phyloP scores from a whole-genome alignment of 2,329 filamentous ascomycete species.

The Aspergillus sp. region DNA sequence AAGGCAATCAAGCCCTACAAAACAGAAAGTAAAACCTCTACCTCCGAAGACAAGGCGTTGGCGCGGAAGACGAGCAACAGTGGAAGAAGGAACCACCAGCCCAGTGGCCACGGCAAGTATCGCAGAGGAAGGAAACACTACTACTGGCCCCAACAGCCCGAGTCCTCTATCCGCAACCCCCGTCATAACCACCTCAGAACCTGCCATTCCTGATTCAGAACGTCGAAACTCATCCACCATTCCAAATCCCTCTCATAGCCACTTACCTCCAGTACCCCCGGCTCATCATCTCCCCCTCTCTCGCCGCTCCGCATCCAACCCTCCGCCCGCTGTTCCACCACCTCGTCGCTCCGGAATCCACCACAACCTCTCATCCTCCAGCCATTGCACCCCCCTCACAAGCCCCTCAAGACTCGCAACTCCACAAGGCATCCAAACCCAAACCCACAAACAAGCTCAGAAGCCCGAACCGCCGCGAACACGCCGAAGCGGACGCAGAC shows the following conservation, averaged over 20 bases:
- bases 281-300: constrained; percentile 12
- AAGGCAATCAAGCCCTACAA: constrained; percentile 16
- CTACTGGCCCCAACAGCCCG: constrained; percentile 11
- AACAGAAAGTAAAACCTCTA: constrained; percentile 38
- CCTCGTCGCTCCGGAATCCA: constrained; percentile 36
- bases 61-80: constrained; percentile 37
- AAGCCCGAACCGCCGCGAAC: constrained; percentile 43
- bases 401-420: constrained; percentile 14
- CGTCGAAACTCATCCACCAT: constrained; percentile 7
- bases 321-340: constrained; percentile 43
- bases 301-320: constrained; percentile 34
- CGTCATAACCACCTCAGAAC: constrained; percentile 7
- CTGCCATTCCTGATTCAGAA: not conserved
- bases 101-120: constrained; percentile 30
- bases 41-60: constrained; percentile 45
- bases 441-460: constrained; percentile 26
- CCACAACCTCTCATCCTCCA: constrained; percentile 20
- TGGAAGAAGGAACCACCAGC: constrained; percentile 30
- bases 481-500: constrained; percentile 40
- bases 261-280: constrained; percentile 25
- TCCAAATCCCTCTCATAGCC: constrained; percentile 1
- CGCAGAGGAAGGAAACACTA: constrained; percentile 18
- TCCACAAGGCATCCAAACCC: not conserved
- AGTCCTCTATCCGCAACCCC: constrained; percentile 11
- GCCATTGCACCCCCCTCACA: constrained; percentile 25